Evolutionary conservation across 179 eudicot genomes (phyloP), one percentile per base, ranked within the genome.

Genomic region (Gypsophila paniculata): DNA sequence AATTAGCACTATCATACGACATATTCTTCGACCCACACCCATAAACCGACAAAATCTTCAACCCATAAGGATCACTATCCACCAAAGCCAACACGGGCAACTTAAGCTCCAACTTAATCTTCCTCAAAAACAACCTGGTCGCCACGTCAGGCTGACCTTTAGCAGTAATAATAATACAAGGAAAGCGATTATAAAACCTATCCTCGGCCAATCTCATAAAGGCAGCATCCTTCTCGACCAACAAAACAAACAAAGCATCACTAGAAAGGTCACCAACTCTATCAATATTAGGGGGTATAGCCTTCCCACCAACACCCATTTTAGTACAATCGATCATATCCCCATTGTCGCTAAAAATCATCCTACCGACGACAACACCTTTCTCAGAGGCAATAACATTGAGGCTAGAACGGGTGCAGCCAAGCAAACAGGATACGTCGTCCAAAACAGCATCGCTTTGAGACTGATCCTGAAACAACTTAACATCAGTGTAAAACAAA

Each of bases 71-170:
- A 82, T 94, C 99, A 77, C 97, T 94, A 64, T 94, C 99, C 46
- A 94, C 97, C 68, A 94, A 76, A 0, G 99, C 99, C 74, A 94
- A 72, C 2, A 94, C 97, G 0, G 99, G 99, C 57, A 94, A 76
- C 65, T 88, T 89, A 76, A 94, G 23, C 80, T 94, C 99, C 80
- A 80, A 71, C 80, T 90, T 94, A 91, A 94, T 76, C 80, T 91
- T 94, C 89, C 90, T 88, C 75, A 91, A 60, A 70, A 94, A 91
- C 85, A 89, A 61, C 79, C 99, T 85, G 0, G 99, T 91, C 0
- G 99, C 99, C 13, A 94, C 99, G 80, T 94, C 99, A 0, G 99
- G 99, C 68, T 91, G 99, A 39, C 99, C 99, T 65, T 94, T 94
- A 0, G 99, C 99, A 0, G 96, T 91, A 18, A 94, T 85, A 34